phyloP scores from a whole-genome alignment of 805 yeast genomes.

The Myxozyma kluyveri region DNA sequence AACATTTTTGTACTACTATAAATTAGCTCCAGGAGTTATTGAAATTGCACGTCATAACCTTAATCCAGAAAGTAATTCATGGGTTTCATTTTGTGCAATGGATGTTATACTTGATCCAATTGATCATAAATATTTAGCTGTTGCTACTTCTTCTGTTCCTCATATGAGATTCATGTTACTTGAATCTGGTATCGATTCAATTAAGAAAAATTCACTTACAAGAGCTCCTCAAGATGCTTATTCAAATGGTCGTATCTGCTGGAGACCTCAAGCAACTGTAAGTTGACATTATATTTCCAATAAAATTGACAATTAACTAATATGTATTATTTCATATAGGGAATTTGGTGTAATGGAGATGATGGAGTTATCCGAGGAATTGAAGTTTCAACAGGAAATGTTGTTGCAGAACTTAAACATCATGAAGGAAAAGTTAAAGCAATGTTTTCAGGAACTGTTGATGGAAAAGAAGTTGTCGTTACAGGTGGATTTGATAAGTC shows the following conservation, averaged over 20 bases:
- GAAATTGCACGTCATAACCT: conserved; percentile 29
- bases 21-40: conserved; percentile 14
- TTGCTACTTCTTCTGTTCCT: conserved; percentile 78
- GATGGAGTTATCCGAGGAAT: conserved; percentile 65
- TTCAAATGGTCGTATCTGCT: conserved; percentile 49
- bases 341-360: conserved; percentile 68
- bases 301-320: background rate
- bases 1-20: conserved; percentile 30
- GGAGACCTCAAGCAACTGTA: conserved; percentile 43
- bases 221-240: conserved; percentile 68
- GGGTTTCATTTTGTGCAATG: conserved; percentile 31
- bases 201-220: conserved; percentile 48
- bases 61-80: conserved; percentile 28
- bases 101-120: conserved; percentile 25
- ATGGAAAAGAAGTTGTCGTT: conserved; percentile 44
- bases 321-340: conserved; percentile 35
- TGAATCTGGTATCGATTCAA: conserved; percentile 32
- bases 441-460: conserved; percentile 35
- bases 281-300: background rate
- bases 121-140: conserved; percentile 42
- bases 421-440: conserved; percentile 52
- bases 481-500: conserved; percentile 52
- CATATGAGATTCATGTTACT: conserved; percentile 65
- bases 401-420: conserved; percentile 39
- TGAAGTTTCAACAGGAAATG: conserved; percentile 46